These are phyloP conservation scores for peach (Prunus persica) DNA, from an alignment of 306 rosid genomes.

Conservation along the genomic window DNA sequence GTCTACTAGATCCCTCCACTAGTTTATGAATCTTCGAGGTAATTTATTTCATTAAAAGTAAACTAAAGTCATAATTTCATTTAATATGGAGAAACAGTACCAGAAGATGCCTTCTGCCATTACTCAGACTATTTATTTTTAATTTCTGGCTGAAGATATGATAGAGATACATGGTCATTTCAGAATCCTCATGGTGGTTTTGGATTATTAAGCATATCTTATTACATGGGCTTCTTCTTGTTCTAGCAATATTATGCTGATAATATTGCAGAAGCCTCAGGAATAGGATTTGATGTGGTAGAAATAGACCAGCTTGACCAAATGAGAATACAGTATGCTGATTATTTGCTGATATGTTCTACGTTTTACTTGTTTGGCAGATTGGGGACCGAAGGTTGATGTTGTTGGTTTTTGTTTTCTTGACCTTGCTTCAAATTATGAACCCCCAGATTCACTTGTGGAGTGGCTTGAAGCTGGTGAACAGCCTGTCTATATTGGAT, in stretches of 20 bases:
- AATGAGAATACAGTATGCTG: background rate
- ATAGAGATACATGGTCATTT: background rate
- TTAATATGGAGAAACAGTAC: background rate
- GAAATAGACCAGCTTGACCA: slow-evolving; percentile 1
- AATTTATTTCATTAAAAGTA: background rate
- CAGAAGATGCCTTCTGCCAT: too few species aligned
- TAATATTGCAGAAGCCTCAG: background rate
- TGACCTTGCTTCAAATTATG: slow-evolving; percentile 85
- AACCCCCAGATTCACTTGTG: slow-evolving; percentile 67
- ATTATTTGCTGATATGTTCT: slow-evolving; percentile 8
- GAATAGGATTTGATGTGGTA: background rate
- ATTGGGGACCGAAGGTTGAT: slow-evolving; percentile 88
- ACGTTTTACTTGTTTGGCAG: slow-evolving; percentile 50
- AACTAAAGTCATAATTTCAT: background rate
- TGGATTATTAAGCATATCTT: background rate
- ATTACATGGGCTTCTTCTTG: background rate
- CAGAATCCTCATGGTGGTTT: background rate
- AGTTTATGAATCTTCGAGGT: background rate
- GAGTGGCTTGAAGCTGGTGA: slow-evolving; percentile 79
- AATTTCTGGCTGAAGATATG: background rate
- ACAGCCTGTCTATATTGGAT: slow-evolving; percentile 80
- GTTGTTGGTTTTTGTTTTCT: slow-evolving; percentile 98
- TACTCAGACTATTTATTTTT: too few species aligned
- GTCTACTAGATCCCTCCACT: background rate
- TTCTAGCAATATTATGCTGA: background rate